Conservation (phyloP, 441 rosid genomes). For the Metrosideros polymorpha region DNA sequence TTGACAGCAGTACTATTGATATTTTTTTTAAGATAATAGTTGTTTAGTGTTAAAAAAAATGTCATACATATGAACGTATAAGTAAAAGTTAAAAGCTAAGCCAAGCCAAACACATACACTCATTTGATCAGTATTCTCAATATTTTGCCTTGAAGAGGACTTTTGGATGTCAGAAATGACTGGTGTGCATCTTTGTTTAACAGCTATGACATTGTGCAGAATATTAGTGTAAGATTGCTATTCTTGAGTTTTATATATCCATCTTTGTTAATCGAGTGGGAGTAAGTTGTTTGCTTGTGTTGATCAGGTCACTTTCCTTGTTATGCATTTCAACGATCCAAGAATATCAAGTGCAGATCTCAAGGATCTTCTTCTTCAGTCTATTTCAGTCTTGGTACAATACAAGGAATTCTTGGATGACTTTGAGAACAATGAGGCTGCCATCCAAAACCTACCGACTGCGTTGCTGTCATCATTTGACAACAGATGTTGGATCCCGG, state of each 20-base stretch:
- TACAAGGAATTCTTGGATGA: conserved; percentile 79
- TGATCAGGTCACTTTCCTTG: conserved; percentile 79
- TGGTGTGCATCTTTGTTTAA: background rate
- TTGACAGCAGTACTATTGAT: background rate
- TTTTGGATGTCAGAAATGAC: background rate
- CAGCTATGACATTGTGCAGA: background rate
- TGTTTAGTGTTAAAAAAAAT: background rate
- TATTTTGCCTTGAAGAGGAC: background rate
- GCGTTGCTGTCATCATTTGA: conserved; percentile 87
- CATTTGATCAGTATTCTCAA: background rate
- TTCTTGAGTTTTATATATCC: background rate
- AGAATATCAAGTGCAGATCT: conserved; percentile 89
- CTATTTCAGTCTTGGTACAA: conserved; percentile 88
- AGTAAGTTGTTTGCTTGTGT: conserved; percentile 1
- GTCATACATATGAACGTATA: background rate
- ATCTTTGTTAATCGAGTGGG: background rate
- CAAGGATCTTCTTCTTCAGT: conserved; percentile 95
- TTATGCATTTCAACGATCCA: conserved; percentile 82
- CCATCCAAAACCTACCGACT: conserved; percentile 67
- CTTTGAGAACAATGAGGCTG: conserved; percentile 87
- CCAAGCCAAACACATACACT: background rate
- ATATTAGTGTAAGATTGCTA: background rate
- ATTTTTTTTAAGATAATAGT: background rate
- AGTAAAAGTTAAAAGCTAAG: background rate
- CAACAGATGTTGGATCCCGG: conserved; percentile 94